phyloP scores from a whole-genome alignment of 352 stramenopile species.

The Globisporangium sylvaticum region DNA sequence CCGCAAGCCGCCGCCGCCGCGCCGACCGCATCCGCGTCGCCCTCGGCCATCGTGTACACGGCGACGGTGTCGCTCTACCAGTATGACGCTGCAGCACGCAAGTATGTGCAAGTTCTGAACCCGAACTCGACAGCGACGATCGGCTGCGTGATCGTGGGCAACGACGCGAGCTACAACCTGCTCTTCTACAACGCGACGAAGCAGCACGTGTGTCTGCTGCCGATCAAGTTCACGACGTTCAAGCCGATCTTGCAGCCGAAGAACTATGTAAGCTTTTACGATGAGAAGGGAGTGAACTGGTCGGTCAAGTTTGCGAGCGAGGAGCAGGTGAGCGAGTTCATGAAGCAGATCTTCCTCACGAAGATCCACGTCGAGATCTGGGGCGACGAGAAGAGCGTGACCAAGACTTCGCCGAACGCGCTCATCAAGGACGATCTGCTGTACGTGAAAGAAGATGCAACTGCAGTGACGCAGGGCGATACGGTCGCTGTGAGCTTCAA shows the following conservation, averaged over 20 bases:
- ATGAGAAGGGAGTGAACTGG: constrained; percentile 65
- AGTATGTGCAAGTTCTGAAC: constrained; percentile 59
- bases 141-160: constrained; percentile 70
- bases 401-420: constrained; percentile 37
- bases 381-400: constrained; percentile 52
- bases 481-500: constrained; percentile 64
- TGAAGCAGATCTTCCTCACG: constrained; percentile 62
- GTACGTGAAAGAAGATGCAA: constrained; percentile 32
- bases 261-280: constrained; percentile 84
- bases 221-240: constrained; percentile 46
- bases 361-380: constrained; percentile 84
- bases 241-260: constrained; percentile 72
- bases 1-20: constrained; percentile 18
- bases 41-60: constrained; percentile 55
- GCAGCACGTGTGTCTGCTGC: constrained; percentile 53
- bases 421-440: constrained; percentile 53
- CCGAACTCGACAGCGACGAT: constrained; percentile 29
- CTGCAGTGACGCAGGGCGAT: constrained; percentile 45
- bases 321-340: constrained; percentile 58
- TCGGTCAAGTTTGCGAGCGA: constrained; percentile 72
- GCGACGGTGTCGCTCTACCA: constrained; percentile 72
- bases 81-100: constrained; percentile 50
- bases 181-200: constrained; percentile 77
- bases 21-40: constrained; percentile 17
- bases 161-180: constrained; percentile 60